Evolutionary conservation across 768 basidiomycete species (phyloP), one percentile per base, ranked within the genome.

Genomic region (Tulasnella sp.): DNA sequence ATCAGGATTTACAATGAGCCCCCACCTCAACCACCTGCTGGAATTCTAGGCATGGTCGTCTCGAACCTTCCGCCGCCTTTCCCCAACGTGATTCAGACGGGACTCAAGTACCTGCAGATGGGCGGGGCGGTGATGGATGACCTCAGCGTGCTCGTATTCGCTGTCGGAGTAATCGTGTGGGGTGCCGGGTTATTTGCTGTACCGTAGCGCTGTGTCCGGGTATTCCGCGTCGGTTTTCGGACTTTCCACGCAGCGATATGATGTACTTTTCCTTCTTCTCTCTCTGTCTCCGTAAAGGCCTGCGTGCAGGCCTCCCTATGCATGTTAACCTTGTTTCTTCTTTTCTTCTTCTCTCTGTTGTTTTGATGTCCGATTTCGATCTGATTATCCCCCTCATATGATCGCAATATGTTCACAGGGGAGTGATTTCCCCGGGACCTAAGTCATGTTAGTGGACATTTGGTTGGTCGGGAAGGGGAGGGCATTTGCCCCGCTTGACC

Each of bases 101-200:
- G 86, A 1, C 83, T 93, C 80, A 92, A 90, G 80, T 94, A 95
- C 85, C 79, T 92, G 36, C 90, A 90, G 80, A 90, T 95, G 88
- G 90, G 88, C 10, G 88, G 89, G 1, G 83, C 89, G 36, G 89
- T 94, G 83, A 84, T 94, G 36, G 92, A 95, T 80, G 94, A 94
- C 82, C 84, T 95, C 0, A 89, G 93, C 2, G 90, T 89, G 1
- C 83, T 93, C 5, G 83, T 95, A 8, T 90, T 95, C n/a, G 92
- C 91, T 2, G 84, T 95, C 9, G 94, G 94, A 8, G 83, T 95
- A 80, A 85, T 92, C 36, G 84, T 93, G 9, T 86, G 88, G 82
- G 84, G 90, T 79, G 88, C 90, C 18, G 87, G 87, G 14, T 90
- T 88, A 88, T 38, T 58, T 7, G n/a, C 62, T 34, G 71, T 79